Evolutionary conservation across 1,284 basidiomycete genomes (phyloP).

Genomic region (Cystobasidium slooffiae): DNA sequence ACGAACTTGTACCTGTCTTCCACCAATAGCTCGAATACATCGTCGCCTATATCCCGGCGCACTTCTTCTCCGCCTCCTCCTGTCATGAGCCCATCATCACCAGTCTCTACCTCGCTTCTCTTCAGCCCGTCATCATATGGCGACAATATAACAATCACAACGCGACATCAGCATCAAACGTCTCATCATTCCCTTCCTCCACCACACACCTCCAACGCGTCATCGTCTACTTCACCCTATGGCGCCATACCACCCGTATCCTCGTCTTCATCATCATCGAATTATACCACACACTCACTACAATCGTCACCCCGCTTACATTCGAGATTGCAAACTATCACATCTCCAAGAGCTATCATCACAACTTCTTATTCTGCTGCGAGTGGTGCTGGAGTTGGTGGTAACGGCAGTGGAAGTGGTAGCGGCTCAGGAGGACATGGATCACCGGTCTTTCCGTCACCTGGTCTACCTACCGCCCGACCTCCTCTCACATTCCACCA

Average conservation of each 20-base stretch:
- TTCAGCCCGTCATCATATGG: slow-evolving; percentile 9
- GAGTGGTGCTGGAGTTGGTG: too few relatives aligned
- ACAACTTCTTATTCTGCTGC: background rate
- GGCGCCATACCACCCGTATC: too few relatives aligned
- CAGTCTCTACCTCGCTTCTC: slow-evolving; percentile 13
- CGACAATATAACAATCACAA: background rate
- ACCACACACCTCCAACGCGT: background rate
- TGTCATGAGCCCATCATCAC: background rate
- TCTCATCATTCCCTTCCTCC: slow-evolving; percentile 1
- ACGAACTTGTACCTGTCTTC: background rate
- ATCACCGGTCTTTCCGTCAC: slow-evolving; percentile 1
- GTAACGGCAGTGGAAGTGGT: background rate
- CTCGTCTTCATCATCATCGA: background rate
- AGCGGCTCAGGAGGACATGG: background rate
- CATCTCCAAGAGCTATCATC: slow-evolving; percentile 11
- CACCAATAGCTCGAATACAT: background rate
- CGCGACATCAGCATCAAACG: slow-evolving; percentile 9
- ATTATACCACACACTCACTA: slow-evolving; percentile 9
- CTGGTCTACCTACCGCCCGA: slow-evolving; percentile 2
- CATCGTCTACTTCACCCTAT: background rate
- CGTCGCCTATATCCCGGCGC: background rate
- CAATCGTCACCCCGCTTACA: slow-evolving; percentile 24
- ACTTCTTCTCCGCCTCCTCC: slow-evolving; percentile 2
- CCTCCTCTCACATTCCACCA: slow-evolving; percentile 16
- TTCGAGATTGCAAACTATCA: slow-evolving; percentile 12